phyloP scores from a whole-genome alignment of 176 grass and related monocot species.

The Zea mays region Zm-B73-REFERENCE-NAM-5.0 NC_050102.1:34499001-34499500 shows the following conservation, averaged over 20 bases:
- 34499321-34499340: conserved; percentile 21
- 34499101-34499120: conserved; percentile 23
- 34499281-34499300: conserved; percentile 12
- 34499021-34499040: conserved; percentile 37
- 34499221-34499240: conserved; percentile 23
- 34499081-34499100: conserved; percentile 22
- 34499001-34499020: conserved; percentile 41
- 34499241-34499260: conserved; percentile 31
- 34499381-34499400: conserved; percentile 22
- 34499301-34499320: conserved; percentile 19
- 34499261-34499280: conserved; percentile 22
- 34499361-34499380: conserved; percentile 23
- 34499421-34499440: conserved; percentile 18
- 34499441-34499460: conserved; percentile 3
- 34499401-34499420: neutral
- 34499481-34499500: conserved; percentile 27
- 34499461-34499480: conserved; percentile 23
- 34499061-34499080: neutral
- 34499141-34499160: conserved; percentile 35
- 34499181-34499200: conserved; percentile 30
- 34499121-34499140: conserved; percentile 25
- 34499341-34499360: conserved; percentile 12
- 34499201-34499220: conserved; percentile 10
- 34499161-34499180: conserved; percentile 32
- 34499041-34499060: conserved; percentile 26